phyloP scores from a whole-genome alignment of 2,329 filamentous ascomycete species.

The Drechslera avenae region DNA sequence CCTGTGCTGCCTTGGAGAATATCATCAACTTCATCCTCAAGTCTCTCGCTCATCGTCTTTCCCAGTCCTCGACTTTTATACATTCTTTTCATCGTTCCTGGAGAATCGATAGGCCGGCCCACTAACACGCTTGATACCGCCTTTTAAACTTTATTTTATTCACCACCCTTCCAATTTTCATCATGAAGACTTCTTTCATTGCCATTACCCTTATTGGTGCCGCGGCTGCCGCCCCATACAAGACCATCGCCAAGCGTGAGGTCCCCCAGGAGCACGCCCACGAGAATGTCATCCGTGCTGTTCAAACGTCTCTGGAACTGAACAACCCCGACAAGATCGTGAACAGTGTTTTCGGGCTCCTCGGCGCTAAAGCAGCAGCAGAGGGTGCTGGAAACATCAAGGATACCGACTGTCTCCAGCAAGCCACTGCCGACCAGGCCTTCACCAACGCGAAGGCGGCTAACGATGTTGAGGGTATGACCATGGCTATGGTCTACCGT shows the following conservation, averaged over 20 bases:
- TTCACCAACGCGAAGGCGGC: constrained; percentile 64
- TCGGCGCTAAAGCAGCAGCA: constrained; percentile 58
- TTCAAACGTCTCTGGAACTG: constrained; percentile 51
- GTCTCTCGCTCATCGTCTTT: constrained; percentile 35
- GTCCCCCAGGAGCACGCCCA: constrained; percentile 65
- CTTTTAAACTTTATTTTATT: constrained; percentile 6
- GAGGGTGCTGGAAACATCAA: constrained; percentile 56
- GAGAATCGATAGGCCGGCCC: constrained; percentile 46
- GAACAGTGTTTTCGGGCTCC: constrained; percentile 58
- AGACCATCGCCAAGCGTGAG: constrained; percentile 50
- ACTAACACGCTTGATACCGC: constrained; percentile 26
- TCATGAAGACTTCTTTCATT: constrained; percentile 44
- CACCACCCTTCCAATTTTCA: constrained; percentile 13
- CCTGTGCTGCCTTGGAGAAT: constrained; percentile 13
- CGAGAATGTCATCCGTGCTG: constrained; percentile 54
- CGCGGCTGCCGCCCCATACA: constrained; percentile 34
- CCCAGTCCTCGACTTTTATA: constrained; percentile 26
- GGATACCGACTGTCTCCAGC: constrained; percentile 64
- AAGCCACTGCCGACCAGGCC: constrained; percentile 62
- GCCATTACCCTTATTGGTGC: constrained; percentile 38
- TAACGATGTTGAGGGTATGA: constrained; percentile 60
- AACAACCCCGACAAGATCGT: constrained; percentile 57
- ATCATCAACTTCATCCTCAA: constrained; percentile 26
- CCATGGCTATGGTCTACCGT: constrained; percentile 59
- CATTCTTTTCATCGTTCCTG: constrained; percentile 47